Base-by-base conservation (phyloP, 257 asterid genomes). In the Perilla frutescens region DNA sequence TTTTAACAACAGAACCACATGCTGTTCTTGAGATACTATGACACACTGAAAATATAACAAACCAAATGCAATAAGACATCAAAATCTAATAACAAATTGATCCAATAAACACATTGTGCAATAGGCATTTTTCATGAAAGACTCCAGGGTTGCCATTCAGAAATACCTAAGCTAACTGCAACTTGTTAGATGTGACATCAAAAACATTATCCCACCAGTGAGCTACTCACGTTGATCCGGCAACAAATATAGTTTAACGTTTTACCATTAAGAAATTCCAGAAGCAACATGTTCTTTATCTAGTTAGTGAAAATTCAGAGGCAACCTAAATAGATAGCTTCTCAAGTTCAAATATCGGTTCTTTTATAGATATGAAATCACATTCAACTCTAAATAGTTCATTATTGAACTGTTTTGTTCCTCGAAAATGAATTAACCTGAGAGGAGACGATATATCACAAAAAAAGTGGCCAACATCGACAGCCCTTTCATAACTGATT, bases 151-250 rank as follows among this genome's bases (percentile, higher is more conserved):
- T 40, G 29, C 51, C 8, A 54, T 20, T 50, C 62, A 6, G 12
- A 6, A 51, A 47, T 49, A 43, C 62, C 32, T 39, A 65, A 53
- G 72, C 67, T 75, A 62, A 26, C 40, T 6, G 51, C 72, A 62
- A 15, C 26, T 73, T 7, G 39, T 11, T 36, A 41, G 15, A 43
- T 43, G 58, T 36, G 32, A 55, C 49, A 68, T 32, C 56, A 34
- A 26, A 26, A 29, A 6, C 48, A 48, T 43, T 41, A 26, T 32
- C 26, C 20, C 64, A 68, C 72, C 60, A 48, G 59, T 1, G 60
- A 72, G 45, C 63, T 39, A 65, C 71, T 51, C 55, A 12, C 12
- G 5, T 45, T 66, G 61, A 44, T 51, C 65, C 14, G 48, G 11
- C 62, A 49, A 37, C 34, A 2, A 32, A 34, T 15, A 51, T 43